Evolutionary conservation across 1,284 basidiomycete species (phyloP).

Genomic region (Hemileia vastatrix): DNA sequence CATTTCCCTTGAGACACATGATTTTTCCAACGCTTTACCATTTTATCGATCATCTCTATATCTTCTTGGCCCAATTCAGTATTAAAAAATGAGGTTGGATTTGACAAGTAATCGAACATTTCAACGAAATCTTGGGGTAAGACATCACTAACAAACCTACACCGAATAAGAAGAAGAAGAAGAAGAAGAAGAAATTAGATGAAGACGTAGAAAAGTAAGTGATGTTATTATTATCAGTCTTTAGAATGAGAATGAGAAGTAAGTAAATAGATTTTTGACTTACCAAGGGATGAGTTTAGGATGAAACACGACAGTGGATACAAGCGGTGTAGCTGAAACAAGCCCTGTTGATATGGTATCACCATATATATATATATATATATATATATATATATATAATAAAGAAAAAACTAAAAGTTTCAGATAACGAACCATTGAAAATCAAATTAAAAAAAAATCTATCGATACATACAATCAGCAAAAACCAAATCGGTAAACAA

Average conservation of each 20-base stretch:
- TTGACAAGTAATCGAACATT: conserved; percentile 47
- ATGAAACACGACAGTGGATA: conserved; percentile 73
- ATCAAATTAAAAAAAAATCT: neutral
- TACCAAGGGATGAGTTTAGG: conserved; percentile 88
- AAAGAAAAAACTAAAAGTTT: neutral
- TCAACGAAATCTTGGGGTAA: conserved; percentile 39
- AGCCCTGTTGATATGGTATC: conserved; percentile 45
- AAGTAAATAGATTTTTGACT: conserved; percentile 52
- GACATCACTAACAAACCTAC: conserved; percentile 41
- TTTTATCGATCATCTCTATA: conserved; percentile 48
- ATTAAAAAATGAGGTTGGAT: conserved; percentile 52
- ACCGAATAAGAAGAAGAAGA: conserved; percentile 47
- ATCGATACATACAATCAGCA: conserved; percentile 62
- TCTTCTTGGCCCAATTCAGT: conserved; percentile 37
- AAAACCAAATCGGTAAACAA: conserved; percentile 88
- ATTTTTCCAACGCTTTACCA: conserved; percentile 63
- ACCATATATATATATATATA: neutral
- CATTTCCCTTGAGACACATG: conserved; percentile 65
- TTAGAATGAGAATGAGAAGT: neutral
- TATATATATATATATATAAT: neutral
- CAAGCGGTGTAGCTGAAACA: conserved; percentile 72
- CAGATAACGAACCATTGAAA: neutral
- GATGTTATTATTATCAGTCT: neutral
- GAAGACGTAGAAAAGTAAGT: conserved; percentile 64
- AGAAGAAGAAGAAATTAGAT: conserved; percentile 57